Base-by-base conservation (phyloP, 805 yeast genomes). In the Diddensiella santjacobensis region DNA sequence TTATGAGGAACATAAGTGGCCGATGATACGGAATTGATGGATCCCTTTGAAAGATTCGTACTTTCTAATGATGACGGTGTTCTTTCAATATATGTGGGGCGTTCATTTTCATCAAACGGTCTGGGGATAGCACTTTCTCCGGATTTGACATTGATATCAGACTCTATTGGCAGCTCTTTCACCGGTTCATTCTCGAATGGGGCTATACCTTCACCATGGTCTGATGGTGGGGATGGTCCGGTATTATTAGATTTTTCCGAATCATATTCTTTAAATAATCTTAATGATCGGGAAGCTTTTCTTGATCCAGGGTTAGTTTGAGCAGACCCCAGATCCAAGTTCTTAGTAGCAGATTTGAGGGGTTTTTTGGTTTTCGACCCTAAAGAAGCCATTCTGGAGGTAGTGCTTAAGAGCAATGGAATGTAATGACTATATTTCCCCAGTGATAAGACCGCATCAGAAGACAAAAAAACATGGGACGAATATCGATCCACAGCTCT, bases 281-380 rank as follows among this genome's bases (percentile, higher is more conserved):
- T 59, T 42, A 69, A 55, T 17, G 71, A 65, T 44, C 63, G 58
- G 37, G 72, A 67, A 17, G 73, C 73, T 52, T 69, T 69, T 42
- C 73, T 60, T 23, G 64, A 56, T 10, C 59, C 48, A 5, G 56
- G 54, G 23, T 42, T 35, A 6, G 18, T 17, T 17, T 35, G 38
- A 8, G 38, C 15, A 6, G 20, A 8, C 6, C 8, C 8, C 8
- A 35, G 38, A 13, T 35, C 38, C 8, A n/a, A 8, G 8, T 17
- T 13, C 8, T 8, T 8, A 17, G 38, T 8, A 8, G 8, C 15
- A 8, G 15, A n/a, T n/a, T n/a, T n/a, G n/a, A n/a, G n/a, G n/a
- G n/a, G n/a, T 6, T 35, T 17, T 35, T 35, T 35, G 6, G 15
- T 17, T 35, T 35, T 35, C 18, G 38, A 35, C 10, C 15, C 20